These are phyloP conservation scores for Pseudogymnoascus sp. DNA, from an alignment of 2,329 filamentous ascomycete genomes.

Conservation along the genomic window DNA sequence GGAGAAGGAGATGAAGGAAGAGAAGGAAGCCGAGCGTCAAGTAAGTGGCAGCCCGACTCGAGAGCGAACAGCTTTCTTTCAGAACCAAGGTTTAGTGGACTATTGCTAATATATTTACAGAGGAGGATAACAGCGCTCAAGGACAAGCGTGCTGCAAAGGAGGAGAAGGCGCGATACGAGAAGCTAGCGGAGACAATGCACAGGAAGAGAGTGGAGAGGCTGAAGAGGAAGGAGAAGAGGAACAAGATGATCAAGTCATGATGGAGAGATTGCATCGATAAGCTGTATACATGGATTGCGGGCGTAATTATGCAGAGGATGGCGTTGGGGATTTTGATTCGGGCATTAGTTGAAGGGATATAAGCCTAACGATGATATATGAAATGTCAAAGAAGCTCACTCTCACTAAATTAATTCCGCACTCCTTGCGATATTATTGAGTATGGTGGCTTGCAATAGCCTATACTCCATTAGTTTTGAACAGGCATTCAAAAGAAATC, in stretches of 20 bases:
- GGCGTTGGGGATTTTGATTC: slow-evolving; percentile 14
- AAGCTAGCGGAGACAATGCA: slow-evolving; percentile 98
- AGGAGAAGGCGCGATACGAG: slow-evolving; percentile 85
- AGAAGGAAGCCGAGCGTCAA: slow-evolving; percentile 83
- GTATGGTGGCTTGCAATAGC: neutral
- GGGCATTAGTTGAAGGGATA: neutral
- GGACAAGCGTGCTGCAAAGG: slow-evolving; percentile 79
- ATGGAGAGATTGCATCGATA: slow-evolving; percentile 19
- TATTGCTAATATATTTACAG: slow-evolving; percentile 36
- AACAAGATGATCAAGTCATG: slow-evolving; percentile 72
- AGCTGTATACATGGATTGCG: slow-evolving; percentile 9
- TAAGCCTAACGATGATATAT: slow-evolving; percentile 1
- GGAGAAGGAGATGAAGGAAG: slow-evolving; percentile 91
- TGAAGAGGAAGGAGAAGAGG: slow-evolving; percentile 94
- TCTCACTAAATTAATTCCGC: neutral
- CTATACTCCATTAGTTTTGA: neutral
- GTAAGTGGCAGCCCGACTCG: slow-evolving; percentile 38
- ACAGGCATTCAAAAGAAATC: neutral
- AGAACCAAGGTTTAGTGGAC: neutral
- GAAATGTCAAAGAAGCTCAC: slow-evolving; percentile 4
- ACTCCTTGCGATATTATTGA: too few relatives aligned
- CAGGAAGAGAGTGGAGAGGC: slow-evolving; percentile 81
- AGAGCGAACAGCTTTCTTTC: neutral
- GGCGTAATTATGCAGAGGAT: slow-evolving; percentile 13
- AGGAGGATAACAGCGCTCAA: slow-evolving; percentile 69